Evolutionary conservation across 2,329 filamentous ascomycete genomes (phyloP).

Genomic region (Aureobasidium musti): DNA sequence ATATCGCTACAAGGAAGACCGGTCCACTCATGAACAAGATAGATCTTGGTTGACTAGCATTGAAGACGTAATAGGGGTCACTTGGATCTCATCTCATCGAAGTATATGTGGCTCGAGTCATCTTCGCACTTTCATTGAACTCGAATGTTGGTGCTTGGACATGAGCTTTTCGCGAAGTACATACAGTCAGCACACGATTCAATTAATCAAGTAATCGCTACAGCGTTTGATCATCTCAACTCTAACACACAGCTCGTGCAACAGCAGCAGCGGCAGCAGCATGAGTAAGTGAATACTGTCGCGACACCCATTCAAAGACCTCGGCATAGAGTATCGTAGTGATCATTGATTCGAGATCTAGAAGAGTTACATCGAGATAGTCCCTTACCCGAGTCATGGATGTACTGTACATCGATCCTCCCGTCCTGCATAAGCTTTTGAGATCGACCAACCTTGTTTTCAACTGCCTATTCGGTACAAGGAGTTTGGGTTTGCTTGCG

Average conservation of each 20-base stretch:
- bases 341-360: background rate
- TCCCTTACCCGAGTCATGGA: background rate
- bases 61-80: background rate
- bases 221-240: background rate
- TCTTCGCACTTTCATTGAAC: background rate
- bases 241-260: background rate
- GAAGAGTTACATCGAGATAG: background rate
- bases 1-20: too few relatives aligned
- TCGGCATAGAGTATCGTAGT: background rate
- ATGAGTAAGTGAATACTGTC: too few relatives aligned
- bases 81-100: background rate
- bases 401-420: background rate
- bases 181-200: background rate
- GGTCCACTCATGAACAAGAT: too few relatives aligned
- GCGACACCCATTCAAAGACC: background rate
- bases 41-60: background rate
- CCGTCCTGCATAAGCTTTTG: conserved; percentile 7
- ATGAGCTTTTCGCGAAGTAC: background rate
- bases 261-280: background rate
- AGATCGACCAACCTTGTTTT: conserved; percentile 6
- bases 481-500: background rate
- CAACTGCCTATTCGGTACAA: background rate
- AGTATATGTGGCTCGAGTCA: background rate
- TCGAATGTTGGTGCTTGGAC: background rate
- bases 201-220: too few relatives aligned